These are phyloP conservation scores for Dipteronia sinensis DNA, from an alignment of 345 rosid species.

Conservation along the genomic window DNA sequence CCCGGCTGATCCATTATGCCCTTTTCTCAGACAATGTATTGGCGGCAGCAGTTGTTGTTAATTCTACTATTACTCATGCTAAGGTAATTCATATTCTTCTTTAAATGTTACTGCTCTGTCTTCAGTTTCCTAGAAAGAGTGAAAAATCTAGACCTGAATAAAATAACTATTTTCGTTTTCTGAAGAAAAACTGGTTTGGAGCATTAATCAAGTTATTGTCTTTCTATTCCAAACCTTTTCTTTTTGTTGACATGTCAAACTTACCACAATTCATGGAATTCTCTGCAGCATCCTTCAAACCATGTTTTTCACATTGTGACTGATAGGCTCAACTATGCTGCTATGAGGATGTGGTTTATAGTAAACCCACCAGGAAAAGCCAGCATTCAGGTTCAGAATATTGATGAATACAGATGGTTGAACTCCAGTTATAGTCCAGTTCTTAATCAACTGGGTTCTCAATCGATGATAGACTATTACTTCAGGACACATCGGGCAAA, in stretches of 20 bases:
- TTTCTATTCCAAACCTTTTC: background rate
- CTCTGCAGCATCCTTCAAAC: conserved; percentile 75
- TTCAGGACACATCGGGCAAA: conserved; percentile 71
- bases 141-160: background rate
- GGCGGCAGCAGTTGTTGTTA: conserved; percentile 93
- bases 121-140: conserved; percentile 9
- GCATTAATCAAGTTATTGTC: background rate
- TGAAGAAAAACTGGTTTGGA: conserved; percentile 3
- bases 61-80: conserved; percentile 78
- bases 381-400: conserved; percentile 83
- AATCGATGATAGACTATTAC: conserved; percentile 88
- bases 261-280: conserved; percentile 24
- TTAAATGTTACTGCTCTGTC: background rate
- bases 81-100: conserved; percentile 54
- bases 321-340: conserved; percentile 92
- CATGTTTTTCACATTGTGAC: conserved; percentile 96
- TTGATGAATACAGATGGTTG: conserved; percentile 93
- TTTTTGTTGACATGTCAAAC: conserved; percentile 17
- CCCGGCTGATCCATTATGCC: conserved; percentile 76
- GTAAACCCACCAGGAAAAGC: conserved; percentile 80
- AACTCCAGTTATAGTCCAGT: conserved; percentile 97
- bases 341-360: conserved; percentile 99
- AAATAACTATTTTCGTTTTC: background rate
- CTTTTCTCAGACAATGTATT: conserved; percentile 92
- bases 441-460: conserved; percentile 87